phyloP scores from a whole-genome alignment of 2,329 filamentous ascomycete species.

The Ophiostoma sp. region DNA sequence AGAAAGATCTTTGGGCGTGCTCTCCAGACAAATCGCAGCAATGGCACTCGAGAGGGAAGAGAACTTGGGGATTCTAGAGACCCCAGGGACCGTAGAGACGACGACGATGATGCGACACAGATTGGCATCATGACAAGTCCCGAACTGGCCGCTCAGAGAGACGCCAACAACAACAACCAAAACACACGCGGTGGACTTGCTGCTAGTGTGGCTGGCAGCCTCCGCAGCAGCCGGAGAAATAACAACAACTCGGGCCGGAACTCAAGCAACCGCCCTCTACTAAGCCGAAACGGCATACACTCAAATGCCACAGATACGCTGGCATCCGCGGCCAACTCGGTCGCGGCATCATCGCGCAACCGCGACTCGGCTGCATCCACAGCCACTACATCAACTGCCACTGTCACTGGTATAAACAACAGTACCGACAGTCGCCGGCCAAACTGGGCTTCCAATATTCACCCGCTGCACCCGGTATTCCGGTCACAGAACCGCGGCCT shows the following conservation, averaged over 20 bases:
- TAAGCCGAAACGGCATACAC: background rate
- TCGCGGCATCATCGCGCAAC: slow-evolving; percentile 15
- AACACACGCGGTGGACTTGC: background rate
- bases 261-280: background rate
- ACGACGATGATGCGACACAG: background rate
- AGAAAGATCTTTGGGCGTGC: slow-evolving; percentile 32
- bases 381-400: background rate
- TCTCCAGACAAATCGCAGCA: background rate
- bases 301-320: background rate
- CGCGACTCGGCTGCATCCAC: slow-evolving; percentile 19
- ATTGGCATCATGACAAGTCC: background rate
- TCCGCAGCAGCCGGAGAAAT: background rate
- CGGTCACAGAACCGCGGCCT: background rate
- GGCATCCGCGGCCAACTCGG: background rate
- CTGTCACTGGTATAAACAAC: background rate
- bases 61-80: background rate
- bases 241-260: background rate
- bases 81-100: background rate
- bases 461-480: background rate
- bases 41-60: background rate
- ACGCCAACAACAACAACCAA: background rate
- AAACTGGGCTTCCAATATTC: background rate
- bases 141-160: background rate
- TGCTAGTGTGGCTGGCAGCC: background rate
- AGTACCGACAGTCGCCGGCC: background rate